Evolutionary conservation across 768 basidiomycete genomes (phyloP), one percentile per base, ranked within the genome.

Genomic region (Leucosporidium yakuticum): DNA sequence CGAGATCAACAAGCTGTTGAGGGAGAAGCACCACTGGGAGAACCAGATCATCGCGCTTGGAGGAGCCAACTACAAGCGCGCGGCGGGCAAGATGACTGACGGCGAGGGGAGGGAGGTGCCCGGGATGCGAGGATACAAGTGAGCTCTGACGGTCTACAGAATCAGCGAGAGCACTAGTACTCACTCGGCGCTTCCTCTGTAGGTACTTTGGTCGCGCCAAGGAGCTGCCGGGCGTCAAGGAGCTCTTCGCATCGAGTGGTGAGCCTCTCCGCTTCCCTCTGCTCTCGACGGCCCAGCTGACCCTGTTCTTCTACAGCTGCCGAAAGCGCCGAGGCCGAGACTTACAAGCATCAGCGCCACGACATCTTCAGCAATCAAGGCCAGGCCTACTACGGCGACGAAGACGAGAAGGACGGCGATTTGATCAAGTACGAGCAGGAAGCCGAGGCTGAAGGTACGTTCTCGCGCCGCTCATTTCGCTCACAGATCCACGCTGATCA

Each of bases 101-200:
- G 91, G 91, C 67, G 93, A 95, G 74, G 94, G 95, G 17, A 89
- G 89, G 78, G 93, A 97, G 78, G 93, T 97, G 0, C 94, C 93
- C 0, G 93, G 93, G 4, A 96, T 93, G 14, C 88, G 95, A 75
- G 95, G 95, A 68, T 98, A 98, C 84, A 98, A 97, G 93, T 92
- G 70, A 62, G 86, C 79, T n/a, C 31, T 23, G 25, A n/a, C 65
- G 8, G 12, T n/a, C 48, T 25, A 9, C 4, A 9, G n/a, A n/a
- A 23, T 29, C 8, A 29, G 32, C 4, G 14, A 15, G 19, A n/a
- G 21, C 31, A 21, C 31, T 23, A 11, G 48, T 29, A 62, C 3
- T 60, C 29, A 51, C 58, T 29, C 20, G 7, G 2, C 1, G 9
- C 9, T 29, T 6, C n/a, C 27, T 34, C 48, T 23, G 12, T 68